A percentile compares a stretch with the other conserved stretches of the same genome.
These are phyloP conservation scores for Emmonsiellopsis sp. DNA, from an alignment of 2,329 filamentous ascomycete genomes.

Conservation along the genomic window DNA sequence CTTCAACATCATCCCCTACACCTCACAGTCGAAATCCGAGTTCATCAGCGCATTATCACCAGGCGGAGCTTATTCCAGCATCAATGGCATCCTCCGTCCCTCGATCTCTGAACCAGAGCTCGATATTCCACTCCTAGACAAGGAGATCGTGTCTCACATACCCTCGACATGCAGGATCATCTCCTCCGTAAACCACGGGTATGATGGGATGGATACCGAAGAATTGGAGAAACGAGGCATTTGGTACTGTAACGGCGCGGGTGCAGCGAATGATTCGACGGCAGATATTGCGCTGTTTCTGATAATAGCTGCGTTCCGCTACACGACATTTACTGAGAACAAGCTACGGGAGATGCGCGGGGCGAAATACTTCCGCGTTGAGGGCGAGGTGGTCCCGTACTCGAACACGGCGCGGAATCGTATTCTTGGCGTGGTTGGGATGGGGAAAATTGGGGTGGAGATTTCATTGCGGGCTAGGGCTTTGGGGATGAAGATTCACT, in stretches of 20 bases:
- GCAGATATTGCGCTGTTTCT: conserved; percentile 11
- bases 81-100: conserved; percentile 11
- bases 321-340: conserved; percentile 9
- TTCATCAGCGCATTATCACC: conserved; percentile 6
- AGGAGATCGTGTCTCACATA: conserved; percentile 10
- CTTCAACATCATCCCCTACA: conserved; percentile 11
- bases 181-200: conserved; percentile 11
- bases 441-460: conserved; percentile 10
- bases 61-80: conserved; percentile 9
- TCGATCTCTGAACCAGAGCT: conserved; percentile 3
- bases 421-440: conserved; percentile 11
- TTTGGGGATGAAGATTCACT: conserved; percentile 13
- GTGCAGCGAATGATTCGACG: conserved; percentile 10
- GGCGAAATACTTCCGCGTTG: conserved; percentile 8
- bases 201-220: conserved; percentile 11
- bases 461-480: conserved; percentile 7
- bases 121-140: conserved; percentile 7
- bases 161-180: conserved; percentile 9
- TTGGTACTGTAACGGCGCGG: conserved; percentile 12
- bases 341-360: conserved; percentile 5
- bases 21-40: conserved; percentile 6
- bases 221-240: conserved; percentile 9
- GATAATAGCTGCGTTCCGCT: conserved; percentile 10
- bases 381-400: conserved; percentile 2
- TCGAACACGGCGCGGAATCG: conserved; percentile 9